Percentiles rank a stretch among this genome's conserved stretches.
These are phyloP conservation scores for Kappamyces sp. DNA, from an alignment of 192 early-diverging fungal genomes.

Conservation along the genomic window DNA sequence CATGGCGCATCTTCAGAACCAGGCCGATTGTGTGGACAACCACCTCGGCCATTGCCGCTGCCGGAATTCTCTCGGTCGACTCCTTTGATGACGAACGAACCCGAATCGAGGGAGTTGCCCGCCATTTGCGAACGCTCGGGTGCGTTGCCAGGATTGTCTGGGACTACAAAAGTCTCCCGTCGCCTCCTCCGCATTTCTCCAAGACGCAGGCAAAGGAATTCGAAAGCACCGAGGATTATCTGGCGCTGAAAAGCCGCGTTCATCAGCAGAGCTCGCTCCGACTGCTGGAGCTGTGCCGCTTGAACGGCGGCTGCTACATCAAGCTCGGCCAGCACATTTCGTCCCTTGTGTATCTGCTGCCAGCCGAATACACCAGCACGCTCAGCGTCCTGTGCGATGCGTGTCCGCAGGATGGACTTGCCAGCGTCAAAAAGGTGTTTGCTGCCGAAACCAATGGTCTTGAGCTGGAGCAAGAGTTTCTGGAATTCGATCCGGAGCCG, in stretches of 20 bases:
- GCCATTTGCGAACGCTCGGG: no score
- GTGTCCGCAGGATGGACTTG: constrained; percentile 72
- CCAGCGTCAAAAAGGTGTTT: neutral
- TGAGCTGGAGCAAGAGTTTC: constrained; percentile 44
- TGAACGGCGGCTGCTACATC: constrained; percentile 78
- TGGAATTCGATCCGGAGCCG: constrained; percentile 71
- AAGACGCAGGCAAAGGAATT: no score
- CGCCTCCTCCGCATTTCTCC: no score
- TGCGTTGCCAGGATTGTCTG: no score
- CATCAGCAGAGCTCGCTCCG: constrained; percentile 66
- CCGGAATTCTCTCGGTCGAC: no score
- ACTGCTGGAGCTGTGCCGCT: constrained; percentile 54
- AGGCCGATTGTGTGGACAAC: no score
- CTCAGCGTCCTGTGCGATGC: constrained; percentile 78
- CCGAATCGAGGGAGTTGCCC: no score
- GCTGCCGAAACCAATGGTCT: neutral
- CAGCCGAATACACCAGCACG: constrained; percentile 82
- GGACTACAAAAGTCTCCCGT: no score
- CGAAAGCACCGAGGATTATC: no score
- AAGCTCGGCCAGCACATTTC: constrained; percentile 85
- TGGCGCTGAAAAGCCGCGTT: neutral
- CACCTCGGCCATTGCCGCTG: no score
- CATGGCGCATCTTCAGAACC: no score
- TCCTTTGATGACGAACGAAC: no score
- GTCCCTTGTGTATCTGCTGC: constrained; percentile 79